Base-by-base conservation (phyloP, 1,139 yeast species). In the Taiozyma onychis region DNA sequence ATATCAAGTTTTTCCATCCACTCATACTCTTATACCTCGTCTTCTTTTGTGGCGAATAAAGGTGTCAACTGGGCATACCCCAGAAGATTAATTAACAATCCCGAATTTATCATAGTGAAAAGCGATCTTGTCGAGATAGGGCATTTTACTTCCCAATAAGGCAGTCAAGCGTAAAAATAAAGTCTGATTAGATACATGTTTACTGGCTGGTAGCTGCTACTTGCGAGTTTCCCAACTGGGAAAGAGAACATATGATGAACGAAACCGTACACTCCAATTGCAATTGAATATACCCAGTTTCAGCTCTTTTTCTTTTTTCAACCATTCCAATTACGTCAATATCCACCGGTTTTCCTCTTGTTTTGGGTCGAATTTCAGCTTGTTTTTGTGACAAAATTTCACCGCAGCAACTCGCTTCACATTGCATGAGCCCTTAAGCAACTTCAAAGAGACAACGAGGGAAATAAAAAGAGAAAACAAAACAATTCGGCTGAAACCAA, bases 1-100 rank as follows among this genome's bases (percentile, higher is more conserved):
- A 37, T 1, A 49, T 10, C 6, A 54, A 30, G 10, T 47, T 44
- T 28, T 42, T 51, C 18, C 50, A 32, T 37, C 24, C 53, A 52
- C 48, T 32, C 14, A 14, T 26, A 10, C 18, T 28, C 18, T 18
- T 18, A 18, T 18, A 18, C 18, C 18, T 18, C 18, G 18, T 18
- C 18, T 24, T 24, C 26, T 24, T 24, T 16, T 30, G 34, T 32
- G 35, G 35, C 35, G n/a, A 32, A 32, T n/a, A 30, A 32, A 32
- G 35, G 18, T 32, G 35, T 32, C 35, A 32, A 32, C 7, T 24
- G 6, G 9, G 9, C 4, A 6, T 13, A 32, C 35, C 35, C 35
- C 35, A 32, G 35, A 32, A 32, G n/a, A 6, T 32, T n/a, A 14
- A 30, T 30, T 3, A 18, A 18, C 18, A 18, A 18, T 18, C 32